A percentile compares a stretch with the other conserved stretches of the same genome.
phyloP scores from a whole-genome alignment of 2,329 filamentous ascomycete genomes.

The Daldinia sp. region DNA sequence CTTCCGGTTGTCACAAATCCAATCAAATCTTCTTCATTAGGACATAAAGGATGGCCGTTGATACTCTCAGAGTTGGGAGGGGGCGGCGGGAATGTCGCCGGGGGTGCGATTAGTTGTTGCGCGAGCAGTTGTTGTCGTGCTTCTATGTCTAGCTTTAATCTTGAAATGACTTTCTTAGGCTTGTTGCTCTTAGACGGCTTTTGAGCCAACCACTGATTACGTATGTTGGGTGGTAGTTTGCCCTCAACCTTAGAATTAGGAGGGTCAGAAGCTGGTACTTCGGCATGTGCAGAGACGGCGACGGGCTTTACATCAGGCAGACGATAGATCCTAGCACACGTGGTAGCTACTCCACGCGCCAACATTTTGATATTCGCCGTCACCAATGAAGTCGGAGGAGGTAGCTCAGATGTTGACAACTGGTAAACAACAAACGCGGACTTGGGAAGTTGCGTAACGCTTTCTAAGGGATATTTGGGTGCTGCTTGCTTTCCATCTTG shows the following conservation, averaged over 20 bases:
- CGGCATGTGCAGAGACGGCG: slow-evolving; percentile 44
- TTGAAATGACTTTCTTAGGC: slow-evolving; percentile 41
- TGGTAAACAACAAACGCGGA: slow-evolving; percentile 48
- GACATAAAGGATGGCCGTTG: slow-evolving; percentile 71
- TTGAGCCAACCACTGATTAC: slow-evolving; percentile 75
- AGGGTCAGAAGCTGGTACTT: slow-evolving; percentile 56
- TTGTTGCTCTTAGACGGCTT: slow-evolving; percentile 29
- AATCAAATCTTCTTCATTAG: slow-evolving; percentile 77
- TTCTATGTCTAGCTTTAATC: slow-evolving; percentile 48
- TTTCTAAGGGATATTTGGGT: slow-evolving; percentile 35
- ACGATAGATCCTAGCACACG: slow-evolving; percentile 85
- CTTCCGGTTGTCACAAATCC: slow-evolving; percentile 91
- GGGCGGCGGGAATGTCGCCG: slow-evolving; percentile 48
- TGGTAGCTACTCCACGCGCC: slow-evolving; percentile 72
- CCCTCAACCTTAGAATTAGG: slow-evolving; percentile 20
- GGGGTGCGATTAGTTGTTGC: slow-evolving; percentile 56
- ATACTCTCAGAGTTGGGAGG: slow-evolving; percentile 50
- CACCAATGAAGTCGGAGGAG: slow-evolving; percentile 55
- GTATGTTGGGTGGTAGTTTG: slow-evolving; percentile 59
- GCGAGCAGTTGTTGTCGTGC: slow-evolving; percentile 56
- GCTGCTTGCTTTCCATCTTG: slow-evolving; percentile 8
- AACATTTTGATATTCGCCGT: slow-evolving; percentile 74
- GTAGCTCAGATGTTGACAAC: slow-evolving; percentile 34
- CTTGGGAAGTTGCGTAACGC: slow-evolving; percentile 51
- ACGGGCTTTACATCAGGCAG: slow-evolving; percentile 61